Evolutionary conservation across 371 early-diverging fungal species (phyloP), one percentile per base, ranked within the genome.

Genomic region (Blakeslea trispora): DNA sequence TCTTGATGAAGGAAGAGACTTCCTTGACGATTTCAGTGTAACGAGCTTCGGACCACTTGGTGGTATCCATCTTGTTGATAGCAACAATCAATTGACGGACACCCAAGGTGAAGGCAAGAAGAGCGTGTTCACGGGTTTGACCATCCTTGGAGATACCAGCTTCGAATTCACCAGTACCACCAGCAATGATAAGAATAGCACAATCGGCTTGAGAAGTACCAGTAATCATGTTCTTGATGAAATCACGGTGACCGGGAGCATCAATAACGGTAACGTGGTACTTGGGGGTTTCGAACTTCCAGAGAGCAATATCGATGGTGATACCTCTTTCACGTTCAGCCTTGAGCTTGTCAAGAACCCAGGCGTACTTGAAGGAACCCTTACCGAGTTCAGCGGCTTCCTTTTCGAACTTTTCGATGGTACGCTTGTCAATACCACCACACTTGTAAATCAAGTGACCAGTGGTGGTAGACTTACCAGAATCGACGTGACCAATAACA

Each of bases 401-500:
- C 90, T 96, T 91, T 84, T 95, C 96, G 86, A 96, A 97, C 91
- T 98, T 97, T 74, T 98, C 97, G 54, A 99, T 92, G 82, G 95
- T 94, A 89, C 99, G 93, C 88, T 93, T 91, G 84, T 95, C 95
- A 76, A 98, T 95, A 90, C 91, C 92, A 85, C 97, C 96, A 82
- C 94, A 91, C 84, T 96, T 91, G 91, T 96, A 95, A 83, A 99
- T 93, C 82, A 99, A 91, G 83, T 96, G 98, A 78, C 99, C 77
- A 55, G 77, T 77, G 49, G 75, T 79, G 66, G 79, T 79, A 67
- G 79, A 79, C 66, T 79, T 79, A 61, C 78, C 77, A 69, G 95
- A 94, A 86, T 96, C 99, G 88, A 99, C 99, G 92, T 99, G 99
- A 66, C 99, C 99, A 77, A 98, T 96, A 84, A 99, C 97, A 81